Base-by-base conservation (phyloP, 257 asterid genomes). In the Ballota nigra region DNA sequence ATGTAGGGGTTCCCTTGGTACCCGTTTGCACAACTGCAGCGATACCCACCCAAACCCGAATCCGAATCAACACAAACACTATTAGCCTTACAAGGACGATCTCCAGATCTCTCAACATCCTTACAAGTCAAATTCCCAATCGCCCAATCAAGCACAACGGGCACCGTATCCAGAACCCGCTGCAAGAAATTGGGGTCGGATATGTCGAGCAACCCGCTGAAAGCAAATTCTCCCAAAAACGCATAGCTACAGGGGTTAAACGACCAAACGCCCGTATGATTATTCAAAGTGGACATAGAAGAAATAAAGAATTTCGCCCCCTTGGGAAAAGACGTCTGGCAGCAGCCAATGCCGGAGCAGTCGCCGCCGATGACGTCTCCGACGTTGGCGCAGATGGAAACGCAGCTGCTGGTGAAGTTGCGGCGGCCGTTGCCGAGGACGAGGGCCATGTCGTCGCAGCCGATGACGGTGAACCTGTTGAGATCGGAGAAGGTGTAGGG, bases 281-380 rank as follows among this genome's bases (percentile, higher is more conserved):
- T 88, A 28, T 83, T 83, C 0, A 55, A 3, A 34, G 84, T 79
- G 6, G n/a, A 5, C 3, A 86, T 20, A 0, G 8, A 2, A 7
- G 81, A 63, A 0, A 0, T 0, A 11, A 63, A 87, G 12, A 0
- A 45, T 24, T 82, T 76, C 8, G 78, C 7, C 0, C 97, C 96
- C 63, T 19, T 79, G 0, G 95, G 95, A 13, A 89, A 47, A 1
- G 96, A 11, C 1, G 82, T 84, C 74, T 92, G 95, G 79, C 97
- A 87, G 64, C 96, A 92, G 1, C 97, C 96, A 8, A 78, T 61
- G 7, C 96, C 96, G 2, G 89, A 63, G 78, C 96, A 92, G 3
- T 47, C 71, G 0, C 87, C 95, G 12, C 19, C 55, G 8, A 52
- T 20, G 38, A 86, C 89, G 1, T 85, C 81, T 3, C 65, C 83